A percentile compares a stretch with the other conserved stretches of the same genome.
These are phyloP conservation scores for Capsicum chinense DNA, from an alignment of 257 asterid genomes.

Conservation along the genomic window DNA sequence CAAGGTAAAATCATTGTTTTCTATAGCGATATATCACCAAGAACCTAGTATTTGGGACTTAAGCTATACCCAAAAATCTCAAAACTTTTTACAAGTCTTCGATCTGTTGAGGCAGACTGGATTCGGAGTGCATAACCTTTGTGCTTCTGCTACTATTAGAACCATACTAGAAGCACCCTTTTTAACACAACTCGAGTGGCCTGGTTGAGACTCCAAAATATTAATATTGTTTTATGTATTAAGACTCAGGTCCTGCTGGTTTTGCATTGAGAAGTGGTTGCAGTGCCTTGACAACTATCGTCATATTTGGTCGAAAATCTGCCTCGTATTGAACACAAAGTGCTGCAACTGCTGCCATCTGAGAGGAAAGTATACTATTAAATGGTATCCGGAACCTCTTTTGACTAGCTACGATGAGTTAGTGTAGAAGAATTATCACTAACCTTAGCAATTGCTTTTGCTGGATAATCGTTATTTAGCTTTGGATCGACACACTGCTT, in stretches of 20 bases:
- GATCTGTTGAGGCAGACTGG: background rate
- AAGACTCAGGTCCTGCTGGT: slow-evolving; percentile 48
- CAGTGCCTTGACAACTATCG: slow-evolving; percentile 91
- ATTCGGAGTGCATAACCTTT: background rate
- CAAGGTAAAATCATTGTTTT: background rate
- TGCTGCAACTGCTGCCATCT: slow-evolving; percentile 99
- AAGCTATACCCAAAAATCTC: background rate
- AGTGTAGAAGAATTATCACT: background rate
- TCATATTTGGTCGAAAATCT: slow-evolving; percentile 94
- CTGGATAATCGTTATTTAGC: slow-evolving; percentile 4
- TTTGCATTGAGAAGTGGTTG: slow-evolving; percentile 90
- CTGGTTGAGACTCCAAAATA: background rate
- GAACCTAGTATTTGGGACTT: background rate
- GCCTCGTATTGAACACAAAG: slow-evolving; percentile 95
- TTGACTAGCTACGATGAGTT: too few relatives aligned
- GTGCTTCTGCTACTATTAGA: background rate
- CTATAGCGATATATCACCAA: background rate
- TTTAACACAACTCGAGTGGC: background rate
- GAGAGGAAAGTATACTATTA: slow-evolving; percentile 11
- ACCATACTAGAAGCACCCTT: background rate
- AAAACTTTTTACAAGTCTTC: background rate
- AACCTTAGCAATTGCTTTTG: slow-evolving; percentile 25
- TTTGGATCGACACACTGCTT: slow-evolving; percentile 22
- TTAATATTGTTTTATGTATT: background rate
- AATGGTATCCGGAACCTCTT: too few relatives aligned